phyloP scores from a whole-genome alignment of 805 yeast species.

The Brettanomyces naardenensis region DNA sequence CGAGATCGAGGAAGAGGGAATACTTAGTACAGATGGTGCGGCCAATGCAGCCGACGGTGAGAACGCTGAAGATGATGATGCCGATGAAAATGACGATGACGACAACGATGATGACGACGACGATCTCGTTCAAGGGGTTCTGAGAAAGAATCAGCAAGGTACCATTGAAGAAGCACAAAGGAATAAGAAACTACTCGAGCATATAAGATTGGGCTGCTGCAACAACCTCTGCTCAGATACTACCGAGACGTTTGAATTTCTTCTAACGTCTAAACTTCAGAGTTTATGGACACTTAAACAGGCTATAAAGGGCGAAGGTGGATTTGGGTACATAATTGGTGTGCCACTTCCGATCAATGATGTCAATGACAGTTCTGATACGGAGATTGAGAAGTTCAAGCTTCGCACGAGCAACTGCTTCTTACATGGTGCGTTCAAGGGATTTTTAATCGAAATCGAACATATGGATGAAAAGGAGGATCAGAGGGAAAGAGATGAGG shows the following conservation, averaged over 20 bases:
- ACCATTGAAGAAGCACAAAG: slow-evolving; percentile 8
- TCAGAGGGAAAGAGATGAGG: slow-evolving; percentile 7
- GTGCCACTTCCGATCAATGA: slow-evolving; percentile 19
- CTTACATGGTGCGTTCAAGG: slow-evolving; percentile 67
- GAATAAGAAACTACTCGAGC: slow-evolving; percentile 21
- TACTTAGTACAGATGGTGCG: not conserved
- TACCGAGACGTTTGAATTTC: slow-evolving; percentile 46
- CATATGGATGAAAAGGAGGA: slow-evolving; percentile 22
- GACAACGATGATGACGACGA: slow-evolving; percentile 9
- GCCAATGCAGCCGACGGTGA: not conserved
- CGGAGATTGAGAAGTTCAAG: slow-evolving; percentile 35
- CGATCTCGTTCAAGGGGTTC: slow-evolving; percentile 4
- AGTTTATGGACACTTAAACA: slow-evolving; percentile 68
- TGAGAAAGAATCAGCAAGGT: slow-evolving; percentile 21
- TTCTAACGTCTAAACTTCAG: slow-evolving; percentile 51
- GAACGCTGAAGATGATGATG: slow-evolving; percentile 3
- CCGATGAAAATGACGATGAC: slow-evolving; percentile 9
- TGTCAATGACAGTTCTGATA: slow-evolving; percentile 1
- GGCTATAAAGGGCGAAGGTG: slow-evolving; percentile 66
- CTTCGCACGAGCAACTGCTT: slow-evolving; percentile 65
- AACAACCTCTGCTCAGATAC: slow-evolving; percentile 29
- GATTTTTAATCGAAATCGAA: slow-evolving; percentile 57
- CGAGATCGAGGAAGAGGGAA: slow-evolving; percentile 3
- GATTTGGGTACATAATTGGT: slow-evolving; percentile 52
- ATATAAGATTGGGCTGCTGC: slow-evolving; percentile 38